Percentiles rank a stretch among this genome's conserved stretches.
Evolutionary conservation across 192 early-diverging fungal genomes (phyloP).

Genomic region (Backusella luteola): DNA sequence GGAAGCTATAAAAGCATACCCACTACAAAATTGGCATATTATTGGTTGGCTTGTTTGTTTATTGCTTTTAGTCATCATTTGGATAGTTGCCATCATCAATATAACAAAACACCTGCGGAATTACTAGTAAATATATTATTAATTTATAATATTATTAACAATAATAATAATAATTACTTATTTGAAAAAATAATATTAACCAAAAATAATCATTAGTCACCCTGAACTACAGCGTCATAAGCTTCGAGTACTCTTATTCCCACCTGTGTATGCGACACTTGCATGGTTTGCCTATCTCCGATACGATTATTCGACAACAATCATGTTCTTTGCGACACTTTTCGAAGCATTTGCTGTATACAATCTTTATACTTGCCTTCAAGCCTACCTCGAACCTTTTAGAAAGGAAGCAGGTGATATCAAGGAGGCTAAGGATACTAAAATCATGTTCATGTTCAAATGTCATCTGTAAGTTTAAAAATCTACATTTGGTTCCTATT

Average conservation of each 20-base stretch:
- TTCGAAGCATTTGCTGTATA: slow-evolving; percentile 40
- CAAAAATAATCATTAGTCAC: slow-evolving; percentile 12
- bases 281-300: slow-evolving; percentile 31
- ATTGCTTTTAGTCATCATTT: slow-evolving; percentile 21
- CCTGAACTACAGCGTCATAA: slow-evolving; percentile 39
- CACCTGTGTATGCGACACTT: slow-evolving; percentile 33
- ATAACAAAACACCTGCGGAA: slow-evolving; percentile 23
- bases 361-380: slow-evolving; percentile 31
- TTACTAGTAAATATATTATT: slow-evolving; percentile 31
- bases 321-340: slow-evolving; percentile 34
- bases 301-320: slow-evolving; percentile 28
- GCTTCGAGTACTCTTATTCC: slow-evolving; percentile 31
- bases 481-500: slow-evolving; percentile 3
- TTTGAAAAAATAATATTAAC: background rate
- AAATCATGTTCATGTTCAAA: slow-evolving; percentile 29
- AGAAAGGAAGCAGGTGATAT: slow-evolving; percentile 22
- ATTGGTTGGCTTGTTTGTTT: slow-evolving; percentile 31
- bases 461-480: slow-evolving; percentile 28
- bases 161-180: background rate
- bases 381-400: slow-evolving; percentile 33
- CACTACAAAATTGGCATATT: slow-evolving; percentile 23
- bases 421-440: slow-evolving; percentile 21
- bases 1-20: background rate
- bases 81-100: slow-evolving; percentile 14
- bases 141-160: background rate